Evolutionary conservation across 1,284 basidiomycete genomes (phyloP), one percentile per base, ranked within the genome.

Genomic region (Acaromyces ingoldii): DNA sequence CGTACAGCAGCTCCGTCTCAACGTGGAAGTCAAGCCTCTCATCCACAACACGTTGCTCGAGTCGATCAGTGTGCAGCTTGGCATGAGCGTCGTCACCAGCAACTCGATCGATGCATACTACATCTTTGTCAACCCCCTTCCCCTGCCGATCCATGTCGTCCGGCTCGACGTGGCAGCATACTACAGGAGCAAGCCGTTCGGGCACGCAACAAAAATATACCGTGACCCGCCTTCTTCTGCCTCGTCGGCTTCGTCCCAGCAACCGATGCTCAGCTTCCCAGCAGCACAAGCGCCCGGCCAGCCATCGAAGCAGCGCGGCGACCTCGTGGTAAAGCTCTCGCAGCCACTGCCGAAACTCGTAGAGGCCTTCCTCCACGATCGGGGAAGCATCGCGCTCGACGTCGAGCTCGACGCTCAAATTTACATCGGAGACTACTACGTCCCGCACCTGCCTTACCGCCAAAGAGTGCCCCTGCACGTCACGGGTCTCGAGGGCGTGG

Each of bases 111-210:
- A 65, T 15, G 61, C 63, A 15, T 51, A 54, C 17, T 70, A 65
- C 24, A 58, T 63, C 13, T 55, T 70, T 40, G 63, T 58, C 49
- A 70, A 70, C 38, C 67, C 67, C 17, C 48, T 70, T 1, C 60
- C 52, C 9, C 63, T 70, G 5, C 51, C 57, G 3, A 65, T 70
- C 37, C 58, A 67, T 41, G 49, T 70, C 26, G 42, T 49, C 37
- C 50, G 58, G 38, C 54, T 70, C 47, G 53, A 54, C 5, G 67
- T 70, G 49, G 55, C 56, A 40, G 67, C 67, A 3, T 57, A 44
- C 4, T 63, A 67, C 58, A 47, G 56, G 38, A 60, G 60, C 44
- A 36, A 53, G 44, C 63, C 65, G 0, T 70, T 70, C 25, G 67
- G 65, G 26, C 60, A 49, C 48, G 60, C 60, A 33, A 55, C 63